Base-by-base conservation (phyloP, 2,329 filamentous ascomycete species). In the Cytospora piceae region DNA sequence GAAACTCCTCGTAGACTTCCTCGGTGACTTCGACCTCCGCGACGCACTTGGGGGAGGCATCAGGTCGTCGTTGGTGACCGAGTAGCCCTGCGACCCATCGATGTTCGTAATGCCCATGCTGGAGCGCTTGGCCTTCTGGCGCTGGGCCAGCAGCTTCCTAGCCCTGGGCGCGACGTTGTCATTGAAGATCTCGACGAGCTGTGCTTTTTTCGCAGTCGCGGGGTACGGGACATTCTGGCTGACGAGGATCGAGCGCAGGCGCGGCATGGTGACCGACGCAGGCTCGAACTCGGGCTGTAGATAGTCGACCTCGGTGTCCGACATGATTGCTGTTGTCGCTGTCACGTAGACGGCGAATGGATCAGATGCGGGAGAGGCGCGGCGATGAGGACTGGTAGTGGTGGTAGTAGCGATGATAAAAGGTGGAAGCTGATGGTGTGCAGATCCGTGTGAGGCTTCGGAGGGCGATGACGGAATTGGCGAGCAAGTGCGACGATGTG, bases 221-320 rank as follows among this genome's bases (percentile, higher is more conserved):
- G 94, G 90, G 75, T 97, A 98, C 46, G 87, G 80, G 73, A 98
- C 82, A 75, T 93, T 91, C 80, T 99, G 92, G 70, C 88, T 90
- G 73, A 98, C 91, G 65, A 99, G 87, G 70, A 98, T 96, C 58
- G 91, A 94, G 73, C 95, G 92, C 72, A 99, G 83, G 55, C 91
- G 90, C 32, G 95, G 93, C 58, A 98, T 88, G 1, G 93, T 98
- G 69, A 98, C 86, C 69, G 85, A 87, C 74, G 85, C 84, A 24
- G 95, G 88, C 76, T 99, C 93, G 76, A 97, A 98, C 72, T 87
- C 92, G 63, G 92, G 85, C 74, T 94, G 88, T 37, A 98, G 88
- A 76, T 98, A 99, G 71, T 93, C 91, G 71, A 90, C 78, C 71
- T 94, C 91, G 69, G 87, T 81, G 73, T 90, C 87, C 32, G 85